These are phyloP conservation scores for Carex myosuroides DNA, from an alignment of 176 grass and related monocot species.

Conservation along the genomic window DNA sequence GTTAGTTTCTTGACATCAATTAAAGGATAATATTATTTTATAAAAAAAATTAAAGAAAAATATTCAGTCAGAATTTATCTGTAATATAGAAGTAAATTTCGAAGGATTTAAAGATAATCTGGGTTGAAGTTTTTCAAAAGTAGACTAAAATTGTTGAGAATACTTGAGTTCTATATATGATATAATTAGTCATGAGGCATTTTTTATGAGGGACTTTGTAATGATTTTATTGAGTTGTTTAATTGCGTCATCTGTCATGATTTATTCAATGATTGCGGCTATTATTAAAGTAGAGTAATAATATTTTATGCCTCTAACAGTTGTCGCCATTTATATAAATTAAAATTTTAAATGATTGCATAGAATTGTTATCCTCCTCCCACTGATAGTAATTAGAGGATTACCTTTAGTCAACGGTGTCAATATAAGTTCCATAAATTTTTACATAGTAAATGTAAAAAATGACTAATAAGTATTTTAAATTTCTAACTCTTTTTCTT, in stretches of 20 bases:
- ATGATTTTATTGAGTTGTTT: not conserved
- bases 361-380: not conserved
- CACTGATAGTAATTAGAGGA: not conserved
- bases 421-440: not conserved
- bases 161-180: too few species aligned
- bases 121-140: too few species aligned
- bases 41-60: too few species aligned
- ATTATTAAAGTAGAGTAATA: not conserved
- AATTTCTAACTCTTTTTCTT: not conserved
- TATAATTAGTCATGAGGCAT: too few species aligned
- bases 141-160: too few species aligned
- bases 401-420: not conserved
- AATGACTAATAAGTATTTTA: not conserved
- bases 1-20: too few species aligned
- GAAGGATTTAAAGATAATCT: too few species aligned
- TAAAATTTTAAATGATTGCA: not conserved
- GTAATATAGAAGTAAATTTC: too few species aligned
- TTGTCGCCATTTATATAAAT: not conserved
- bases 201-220: too few species aligned
- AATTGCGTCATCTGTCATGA: not conserved
- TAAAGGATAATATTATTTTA: too few species aligned
- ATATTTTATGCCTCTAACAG: not conserved
- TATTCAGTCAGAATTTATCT: too few species aligned
- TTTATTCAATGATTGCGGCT: conserved; percentile 3
- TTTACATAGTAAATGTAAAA: not conserved